phyloP scores from a whole-genome alignment of 129 eudicot genomes.

The Arctium lappa region DNA sequence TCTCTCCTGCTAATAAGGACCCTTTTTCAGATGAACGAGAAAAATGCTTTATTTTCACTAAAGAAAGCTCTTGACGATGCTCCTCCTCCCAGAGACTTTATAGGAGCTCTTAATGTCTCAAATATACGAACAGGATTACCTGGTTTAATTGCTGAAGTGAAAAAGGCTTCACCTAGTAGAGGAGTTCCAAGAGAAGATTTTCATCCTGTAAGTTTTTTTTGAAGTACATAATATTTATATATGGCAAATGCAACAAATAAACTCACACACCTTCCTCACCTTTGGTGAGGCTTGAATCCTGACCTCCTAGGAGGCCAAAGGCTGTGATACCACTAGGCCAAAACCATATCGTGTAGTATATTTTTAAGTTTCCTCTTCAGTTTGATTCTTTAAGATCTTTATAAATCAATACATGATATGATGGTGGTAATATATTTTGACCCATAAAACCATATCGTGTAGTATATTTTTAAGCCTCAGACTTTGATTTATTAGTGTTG shows the following conservation, averaged over 20 bases:
- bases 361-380: conserved; percentile 20
- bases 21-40: conserved; percentile 65
- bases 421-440: too few species aligned
- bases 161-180: conserved; percentile 97
- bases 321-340: too few species aligned
- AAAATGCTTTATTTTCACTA: conserved; percentile 36
- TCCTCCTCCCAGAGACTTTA: conserved; percentile 70
- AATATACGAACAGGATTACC: conserved; percentile 75
- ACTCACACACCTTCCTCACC: too few species aligned
- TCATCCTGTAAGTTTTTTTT: conserved; percentile 60
- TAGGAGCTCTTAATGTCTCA: conserved; percentile 78
- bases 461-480: too few species aligned
- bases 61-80: conserved; percentile 48
- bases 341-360: too few species aligned
- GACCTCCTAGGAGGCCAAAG: too few species aligned
- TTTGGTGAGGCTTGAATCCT: too few species aligned
- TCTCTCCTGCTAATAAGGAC: neutral
- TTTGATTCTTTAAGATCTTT: neutral
- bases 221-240: too few species aligned
- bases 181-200: conserved; percentile 87
- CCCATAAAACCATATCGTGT: too few species aligned
- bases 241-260: too few species aligned
- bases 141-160: conserved; percentile 91
- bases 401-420: neutral
- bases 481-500: neutral